Conservation (phyloP, 371 early-diverging fungal genomes). For the Syncephalastrum contaminatum region DNA sequence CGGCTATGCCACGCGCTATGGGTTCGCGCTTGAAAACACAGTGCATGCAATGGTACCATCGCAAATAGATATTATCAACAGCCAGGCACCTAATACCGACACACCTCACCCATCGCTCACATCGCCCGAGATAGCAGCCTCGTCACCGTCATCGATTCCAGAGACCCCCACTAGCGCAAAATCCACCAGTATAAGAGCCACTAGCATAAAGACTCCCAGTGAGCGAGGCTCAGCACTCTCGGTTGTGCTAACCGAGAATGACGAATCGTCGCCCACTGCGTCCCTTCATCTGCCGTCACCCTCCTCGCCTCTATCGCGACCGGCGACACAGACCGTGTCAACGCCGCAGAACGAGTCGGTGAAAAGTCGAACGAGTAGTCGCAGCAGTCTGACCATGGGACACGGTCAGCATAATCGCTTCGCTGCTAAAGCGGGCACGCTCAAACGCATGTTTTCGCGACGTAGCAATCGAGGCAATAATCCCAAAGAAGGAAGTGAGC, state of each 20-base stretch:
- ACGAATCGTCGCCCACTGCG: not conserved
- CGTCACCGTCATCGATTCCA: not conserved
- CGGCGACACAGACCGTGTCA: too few species aligned
- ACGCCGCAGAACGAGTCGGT: too few species aligned
- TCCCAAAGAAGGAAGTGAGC: constrained; percentile 3
- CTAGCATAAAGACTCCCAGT: too few species aligned
- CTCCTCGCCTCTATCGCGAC: too few species aligned
- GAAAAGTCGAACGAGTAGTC: too few species aligned
- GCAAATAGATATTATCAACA: not conserved
- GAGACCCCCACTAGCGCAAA: not conserved
- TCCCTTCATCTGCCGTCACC: not conserved
- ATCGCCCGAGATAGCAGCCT: not conserved
- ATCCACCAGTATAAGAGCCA: not conserved
- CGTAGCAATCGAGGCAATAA: not conserved
- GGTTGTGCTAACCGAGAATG: too few species aligned
- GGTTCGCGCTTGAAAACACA: constrained; percentile 4
- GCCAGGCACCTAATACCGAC: too few species aligned
- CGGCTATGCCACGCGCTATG: constrained; percentile 15
- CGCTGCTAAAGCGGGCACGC: not conserved
- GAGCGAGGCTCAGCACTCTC: too few species aligned
- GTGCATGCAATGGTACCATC: constrained; percentile 13
- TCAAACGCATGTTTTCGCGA: constrained; percentile 14
- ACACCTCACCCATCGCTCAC: too few species aligned
- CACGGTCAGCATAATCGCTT: not conserved
- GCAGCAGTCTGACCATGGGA: too few species aligned